Evolutionary conservation across 805 yeast genomes (phyloP).

Genomic region (Yamadazyma endophytica): DNA sequence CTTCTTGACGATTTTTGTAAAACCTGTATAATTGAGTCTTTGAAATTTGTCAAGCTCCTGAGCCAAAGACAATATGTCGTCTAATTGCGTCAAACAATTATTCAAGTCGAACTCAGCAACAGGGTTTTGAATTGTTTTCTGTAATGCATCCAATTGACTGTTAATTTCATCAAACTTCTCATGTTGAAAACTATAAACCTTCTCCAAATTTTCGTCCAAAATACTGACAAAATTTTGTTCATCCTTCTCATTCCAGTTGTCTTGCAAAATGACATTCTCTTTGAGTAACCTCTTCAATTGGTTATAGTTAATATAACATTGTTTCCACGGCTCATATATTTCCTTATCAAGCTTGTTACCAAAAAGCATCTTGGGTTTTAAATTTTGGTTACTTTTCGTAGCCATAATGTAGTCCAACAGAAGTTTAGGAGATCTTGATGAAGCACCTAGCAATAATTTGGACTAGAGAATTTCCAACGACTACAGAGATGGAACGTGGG

Average conservation of each 20-base stretch:
- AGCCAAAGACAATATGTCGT: constrained; percentile 67
- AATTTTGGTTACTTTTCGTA: too few relatives aligned
- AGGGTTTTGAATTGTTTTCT: constrained; percentile 47
- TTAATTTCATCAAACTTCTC: constrained; percentile 66
- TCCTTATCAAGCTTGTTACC: constrained; percentile 81
- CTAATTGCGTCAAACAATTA: constrained; percentile 64
- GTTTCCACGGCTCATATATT: constrained; percentile 84
- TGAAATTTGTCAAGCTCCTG: constrained; percentile 88
- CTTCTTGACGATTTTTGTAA: constrained; percentile 89
- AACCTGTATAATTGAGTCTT: constrained; percentile 90
- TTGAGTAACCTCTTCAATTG: constrained; percentile 61
- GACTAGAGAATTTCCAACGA: too few relatives aligned
- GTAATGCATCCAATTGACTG: constrained; percentile 60
- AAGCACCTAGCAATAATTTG: too few relatives aligned
- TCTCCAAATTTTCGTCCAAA: constrained; percentile 67
- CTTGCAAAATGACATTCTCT: constrained; percentile 52
- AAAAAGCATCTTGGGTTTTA: constrained; percentile 60
- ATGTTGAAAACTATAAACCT: constrained; percentile 70
- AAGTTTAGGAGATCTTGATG: too few relatives aligned
- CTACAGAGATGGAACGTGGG: too few relatives aligned
- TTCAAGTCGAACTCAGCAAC: constrained; percentile 49
- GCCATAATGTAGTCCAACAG: too few relatives aligned
- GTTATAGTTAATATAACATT: constrained; percentile 64
- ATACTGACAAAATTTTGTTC: constrained; percentile 65
- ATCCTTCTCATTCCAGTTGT: constrained; percentile 65